Evolutionary conservation across 345 rosid genomes (phyloP), one percentile per base, ranked within the genome.

Genomic region (Mercurialis annua): DNA sequence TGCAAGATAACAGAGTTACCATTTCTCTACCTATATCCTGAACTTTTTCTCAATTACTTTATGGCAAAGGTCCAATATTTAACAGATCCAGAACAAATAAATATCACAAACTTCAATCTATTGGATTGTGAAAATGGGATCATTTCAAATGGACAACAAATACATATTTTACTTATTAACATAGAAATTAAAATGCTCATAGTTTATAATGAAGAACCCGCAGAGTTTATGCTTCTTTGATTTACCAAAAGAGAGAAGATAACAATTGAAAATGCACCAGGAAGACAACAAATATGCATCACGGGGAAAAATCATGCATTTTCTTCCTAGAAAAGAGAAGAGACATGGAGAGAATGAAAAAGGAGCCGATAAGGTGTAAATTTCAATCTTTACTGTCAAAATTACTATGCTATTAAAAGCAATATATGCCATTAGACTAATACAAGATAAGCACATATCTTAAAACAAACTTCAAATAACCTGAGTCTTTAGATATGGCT

Each of bases 401-500:
- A 40, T 43, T 12, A 15, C 18, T 15, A 36, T 21, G 44, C 40
- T 63, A 65, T 34, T 40, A 46, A 3, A 50, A n/a, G n/a, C n/a
- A n/a, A n/a, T n/a, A n/a, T n/a, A n/a, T n/a, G 44, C 40, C 66
- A 65, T 34, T 40, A 46, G 2, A 50, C 43, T 46, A 44, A 42
- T 42, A 27, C 11, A n/a, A 58, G 14, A 65, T 15, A 33, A 65
- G 43, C 27, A 49, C 16, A 62, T 44, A 56, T 48, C 14, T 48
- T 24, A 59, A 74, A 34, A 38, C 38, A 24, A 63, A 67, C 33
- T 34, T 33, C 12, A 30, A 33, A 75, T 72, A 69, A 92, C 99
- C 98, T 88, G 97, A 78, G 78, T 94, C 86, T 92, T 94, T 59
- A 94, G 89, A 84, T 94, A 94, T 57, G 99, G 93, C 80, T 88